Evolutionary conservation across 116 monocot species (phyloP), one percentile per base, ranked within the genome.

Genomic region (Zostera marina): DNA sequence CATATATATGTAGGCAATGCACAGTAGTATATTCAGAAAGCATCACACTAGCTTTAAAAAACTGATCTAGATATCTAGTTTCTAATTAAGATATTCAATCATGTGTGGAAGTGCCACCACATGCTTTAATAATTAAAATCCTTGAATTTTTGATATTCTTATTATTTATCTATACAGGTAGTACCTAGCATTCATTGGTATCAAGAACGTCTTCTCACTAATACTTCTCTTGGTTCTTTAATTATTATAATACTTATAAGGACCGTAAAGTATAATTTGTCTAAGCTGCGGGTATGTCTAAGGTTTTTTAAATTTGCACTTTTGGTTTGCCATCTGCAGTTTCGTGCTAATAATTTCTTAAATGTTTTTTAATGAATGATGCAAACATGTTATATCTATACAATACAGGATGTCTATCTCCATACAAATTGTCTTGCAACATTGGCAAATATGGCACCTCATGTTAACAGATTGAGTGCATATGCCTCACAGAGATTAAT

Each of bases 401-500:
- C n/a, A n/a, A n/a, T n/a, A 24, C 68, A 98, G 98, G 98, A 90
- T 70, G 58, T 98, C 12, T 98, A 90, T 60, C 77, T 98, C 42
- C 98, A 98, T 71, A 98, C 98, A 61, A 89, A 98, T 60, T 98
- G 98, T 70, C 70, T 98, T 41, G 90, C 90, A 11, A 98, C 78
- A 65, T 67, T 90, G 63, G 98, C 98, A 59, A 98, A 98, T 59
- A 98, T 98, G 86, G 90, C 98, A 38, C 98, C 98, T 61, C 83
- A 98, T 81, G 79, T 77, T 67, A 80, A 86, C 70, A 82, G 81
- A 59, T 70, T 98, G 62, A 90, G 78, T 60, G 85, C 83, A 40
- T 98, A 86, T 86, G 98, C 98, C 65, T 85, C 98, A 20, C 98
- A 98, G 64, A 82, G 90, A 74, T 78, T 98, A 21, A 86, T 98